phyloP scores from a whole-genome alignment of 1,139 yeast genomes.

The Suhomyces chickasaworum region DNA sequence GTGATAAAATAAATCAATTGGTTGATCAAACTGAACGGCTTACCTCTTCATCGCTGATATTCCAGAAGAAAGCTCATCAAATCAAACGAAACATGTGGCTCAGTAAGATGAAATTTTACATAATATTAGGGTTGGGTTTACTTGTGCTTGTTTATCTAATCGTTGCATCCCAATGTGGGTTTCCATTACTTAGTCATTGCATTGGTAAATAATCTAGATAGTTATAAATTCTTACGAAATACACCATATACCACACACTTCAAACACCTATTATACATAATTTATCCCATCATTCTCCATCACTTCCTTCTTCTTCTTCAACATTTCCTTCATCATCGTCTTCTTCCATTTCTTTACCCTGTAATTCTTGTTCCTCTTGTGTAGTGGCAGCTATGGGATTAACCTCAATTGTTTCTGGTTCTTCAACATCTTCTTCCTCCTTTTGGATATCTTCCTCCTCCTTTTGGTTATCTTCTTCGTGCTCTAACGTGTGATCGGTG shows the following conservation, averaged over 20 bases:
- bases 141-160: conserved; percentile 42
- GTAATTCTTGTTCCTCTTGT: conserved; percentile 30
- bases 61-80: conserved; percentile 68
- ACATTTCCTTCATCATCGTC: conserved; percentile 25
- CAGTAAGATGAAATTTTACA: conserved; percentile 50
- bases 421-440: conserved; percentile 12
- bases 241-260: not conserved
- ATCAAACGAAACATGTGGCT: conserved; percentile 72
- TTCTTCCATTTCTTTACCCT: conserved; percentile 21
- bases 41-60: conserved; percentile 67
- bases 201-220: conserved; percentile 12
- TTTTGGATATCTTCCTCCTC: conserved; percentile 24
- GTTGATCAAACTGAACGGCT: conserved; percentile 82
- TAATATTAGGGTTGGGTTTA: conserved; percentile 28
- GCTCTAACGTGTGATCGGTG: conserved; percentile 11
- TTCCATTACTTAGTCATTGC: conserved; percentile 43
- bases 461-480: conserved; percentile 15
- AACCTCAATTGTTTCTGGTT: conserved; percentile 19
- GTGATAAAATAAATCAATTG: conserved; percentile 72
- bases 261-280: not conserved
- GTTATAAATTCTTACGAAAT: not conserved
- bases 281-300: not conserved
- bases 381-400: conserved; percentile 28
- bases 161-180: conserved; percentile 54
- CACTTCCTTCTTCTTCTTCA: conserved; percentile 15